Evolutionary conservation across 2,329 filamentous ascomycete species (phyloP), one percentile per base, ranked within the genome.

Genomic region (Mollisia scopiformis): DNA sequence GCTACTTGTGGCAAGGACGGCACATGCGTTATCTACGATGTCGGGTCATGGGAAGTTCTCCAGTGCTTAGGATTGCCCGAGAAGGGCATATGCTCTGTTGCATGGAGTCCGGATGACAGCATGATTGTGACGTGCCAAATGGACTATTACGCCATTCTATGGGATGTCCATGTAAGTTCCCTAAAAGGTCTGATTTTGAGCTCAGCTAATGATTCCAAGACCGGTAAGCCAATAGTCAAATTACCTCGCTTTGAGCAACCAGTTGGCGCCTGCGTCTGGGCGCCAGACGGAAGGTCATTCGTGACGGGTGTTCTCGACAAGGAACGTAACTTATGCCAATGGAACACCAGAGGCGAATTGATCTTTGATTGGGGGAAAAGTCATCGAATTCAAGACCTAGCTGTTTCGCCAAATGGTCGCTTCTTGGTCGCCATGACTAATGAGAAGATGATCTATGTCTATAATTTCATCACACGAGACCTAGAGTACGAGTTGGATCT

Each of bases 81-180:
- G 1, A 79, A 78, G 2, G 89, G 91, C 1, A 88, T 97, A 13
- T 88, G 90, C 21, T 92, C 93, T 70, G 78, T 96, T 3, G 83
- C 91, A 1, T 99, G 95, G 92, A 97, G 93, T 72, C 95, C 93
- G 5, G 92, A 99, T 74, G 92, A 96, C 76, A 84, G 84, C 1
- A 91, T 91, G 77, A 81, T 99, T 33, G 87, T 98, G 39, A 94
- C 90, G 16, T 98, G 94, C 73, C 90, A 87, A 16, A 83, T 86
- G 66, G 91, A 96, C 71, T 85, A 84, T 49, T 84, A 83, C 63
- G 92, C 91, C 1, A 84, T 88, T 35, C 76, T 97, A 63, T 97
- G 91, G 90, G 86, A 93, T 74, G 79, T 83, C 16, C 78, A 82
- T 67, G 90, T 92, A 77, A 77, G 84, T 47, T 28, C 11, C 13